Evolutionary conservation across 768 basidiomycete genomes (phyloP).

Genomic region (Tremella fuciformis): DNA sequence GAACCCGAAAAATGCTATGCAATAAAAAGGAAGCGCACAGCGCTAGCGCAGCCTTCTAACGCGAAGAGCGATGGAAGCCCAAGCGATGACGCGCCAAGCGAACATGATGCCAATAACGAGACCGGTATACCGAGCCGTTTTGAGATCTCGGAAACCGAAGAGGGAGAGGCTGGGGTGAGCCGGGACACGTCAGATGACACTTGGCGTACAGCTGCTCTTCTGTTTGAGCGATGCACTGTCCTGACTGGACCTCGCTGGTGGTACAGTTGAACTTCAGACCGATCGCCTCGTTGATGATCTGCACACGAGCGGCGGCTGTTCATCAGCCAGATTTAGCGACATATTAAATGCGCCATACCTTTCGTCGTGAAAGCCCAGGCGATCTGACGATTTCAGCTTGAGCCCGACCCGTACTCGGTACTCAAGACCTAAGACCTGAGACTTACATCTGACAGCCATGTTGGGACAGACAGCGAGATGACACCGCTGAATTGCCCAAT

Average conservation of each 20-base stretch:
- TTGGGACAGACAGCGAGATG: conserved; percentile 50
- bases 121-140: conserved; percentile 37
- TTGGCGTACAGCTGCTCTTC: conserved; percentile 48
- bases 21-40: too few relatives aligned
- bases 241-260: conserved; percentile 34
- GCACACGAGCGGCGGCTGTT: conserved; percentile 44
- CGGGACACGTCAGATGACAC: neutral
- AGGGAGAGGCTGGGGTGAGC: conserved; percentile 39
- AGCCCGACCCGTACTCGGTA: neutral
- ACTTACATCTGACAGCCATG: conserved; percentile 48
- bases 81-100: conserved; percentile 43
- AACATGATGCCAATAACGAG: conserved; percentile 42
- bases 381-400: conserved; percentile 11
- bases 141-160: conserved; percentile 42
- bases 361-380: conserved; percentile 30
- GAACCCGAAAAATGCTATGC: too few relatives aligned
- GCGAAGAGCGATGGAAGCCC: conserved; percentile 26
- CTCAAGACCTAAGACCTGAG: neutral
- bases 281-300: conserved; percentile 52
- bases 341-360: too few relatives aligned
- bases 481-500: conserved; percentile 42
- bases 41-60: conserved; percentile 26
- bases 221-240: conserved; percentile 51
- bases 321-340: neutral
- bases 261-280: conserved; percentile 51